Evolutionary conservation across 495 filamentous ascomycete genomes (phyloP), one percentile per base, ranked within the genome.

Genomic region (Neurospora cerealis): DNA sequence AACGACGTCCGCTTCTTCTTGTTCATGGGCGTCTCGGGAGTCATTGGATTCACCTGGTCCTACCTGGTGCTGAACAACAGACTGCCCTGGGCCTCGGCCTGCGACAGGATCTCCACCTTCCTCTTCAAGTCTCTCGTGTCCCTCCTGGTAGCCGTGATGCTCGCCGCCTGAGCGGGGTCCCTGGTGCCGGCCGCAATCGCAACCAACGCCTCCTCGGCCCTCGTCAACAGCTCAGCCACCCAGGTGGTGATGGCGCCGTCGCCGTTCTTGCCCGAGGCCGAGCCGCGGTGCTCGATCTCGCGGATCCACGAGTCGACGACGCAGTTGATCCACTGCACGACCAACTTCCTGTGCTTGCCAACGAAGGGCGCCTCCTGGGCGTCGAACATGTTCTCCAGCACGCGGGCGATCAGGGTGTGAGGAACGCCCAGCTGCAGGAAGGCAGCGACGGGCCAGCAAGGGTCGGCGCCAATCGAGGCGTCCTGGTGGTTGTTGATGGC

Each of bases 311-410:
- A 78, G 46, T 79, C 74, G 5, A 83, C 80, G 7, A 80, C 79
- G 40, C 72, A 74, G 40, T 78, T 72, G 75, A 85, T 83, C 84
- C 85, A 85, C 71, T 85, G 83, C 4, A 84, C 78, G 4, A 87
- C 75, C 2, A 76, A 73, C 42, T 77, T 84, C 38, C 82, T 80
- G 28, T 79, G 76, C n/a, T 83, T 79, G 7, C 91, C 92, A 32
- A 88, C 87, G 81, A 97, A 98, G 0, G 96, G 96, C 8, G 90
- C 85, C 78, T 96, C 92, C 75, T 96, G 91, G 54, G 89, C 88
- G 81, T 95, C 95, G 78, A 91, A 94, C 85, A 97, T 91, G 40
- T 84, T 83, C 79, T 98, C 96, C 9, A 99, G 87, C 42, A 94
- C 89, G 21, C 89, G 84, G 76, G 93, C 86, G 19, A 98, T 84